phyloP scores from a whole-genome alignment of 1,139 yeast species.

The Pichia sp. region DNA sequence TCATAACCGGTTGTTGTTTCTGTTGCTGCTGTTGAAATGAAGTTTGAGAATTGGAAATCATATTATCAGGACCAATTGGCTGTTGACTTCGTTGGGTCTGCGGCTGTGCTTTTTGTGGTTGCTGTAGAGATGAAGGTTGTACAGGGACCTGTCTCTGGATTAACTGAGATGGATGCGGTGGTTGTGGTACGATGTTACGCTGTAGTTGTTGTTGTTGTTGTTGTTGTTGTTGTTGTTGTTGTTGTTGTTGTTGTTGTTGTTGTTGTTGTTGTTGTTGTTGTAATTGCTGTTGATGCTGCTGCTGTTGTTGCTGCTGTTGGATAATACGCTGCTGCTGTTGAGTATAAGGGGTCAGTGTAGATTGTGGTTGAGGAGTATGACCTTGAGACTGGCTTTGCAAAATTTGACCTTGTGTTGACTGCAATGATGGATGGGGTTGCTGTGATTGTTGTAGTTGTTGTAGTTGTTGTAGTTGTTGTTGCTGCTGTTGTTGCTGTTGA shows the following conservation, averaged over 20 bases:
- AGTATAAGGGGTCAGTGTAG: too few relatives aligned
- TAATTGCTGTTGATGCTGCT: background rate
- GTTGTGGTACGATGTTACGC: background rate
- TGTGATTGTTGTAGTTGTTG: slow-evolving; percentile 2
- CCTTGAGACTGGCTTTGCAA: background rate
- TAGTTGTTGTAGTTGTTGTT: slow-evolving; percentile 2
- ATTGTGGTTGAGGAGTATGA: background rate
- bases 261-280: slow-evolving; percentile 4
- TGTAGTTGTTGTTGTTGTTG: background rate
- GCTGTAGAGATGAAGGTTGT: too few relatives aligned
- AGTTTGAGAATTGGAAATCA: slow-evolving; percentile 7
- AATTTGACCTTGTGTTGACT: too few relatives aligned
- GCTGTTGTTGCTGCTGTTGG: background rate
- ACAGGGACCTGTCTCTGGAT: too few relatives aligned
- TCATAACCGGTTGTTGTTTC: background rate
- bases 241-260: slow-evolving; percentile 9
- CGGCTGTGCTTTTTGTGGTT: too few relatives aligned
- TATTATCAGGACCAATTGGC: background rate
- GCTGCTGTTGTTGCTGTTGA: background rate
- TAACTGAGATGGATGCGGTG: background rate
- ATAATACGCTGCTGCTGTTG: background rate
- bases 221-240: slow-evolving; percentile 6
- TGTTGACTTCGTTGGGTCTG: too few relatives aligned
- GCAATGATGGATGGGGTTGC: background rate
- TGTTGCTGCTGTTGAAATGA: background rate